Evolutionary conservation across 768 basidiomycete genomes (phyloP).

Genomic region (Gyrodon lividus): DNA sequence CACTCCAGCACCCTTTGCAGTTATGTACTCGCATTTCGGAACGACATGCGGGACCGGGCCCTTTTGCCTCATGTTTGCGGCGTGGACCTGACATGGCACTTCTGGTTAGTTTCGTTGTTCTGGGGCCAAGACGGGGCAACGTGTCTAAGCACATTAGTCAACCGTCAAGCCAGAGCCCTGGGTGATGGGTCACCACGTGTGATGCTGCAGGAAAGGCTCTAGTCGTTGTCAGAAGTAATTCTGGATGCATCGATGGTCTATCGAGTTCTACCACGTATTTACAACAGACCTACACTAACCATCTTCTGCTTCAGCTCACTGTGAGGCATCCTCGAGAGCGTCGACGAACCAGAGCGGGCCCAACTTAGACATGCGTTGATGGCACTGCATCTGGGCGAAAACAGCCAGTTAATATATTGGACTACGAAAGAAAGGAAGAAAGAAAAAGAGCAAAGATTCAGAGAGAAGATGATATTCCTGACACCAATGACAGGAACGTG

Average conservation of each 20-base stretch:
- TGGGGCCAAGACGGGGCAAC: conserved; percentile 3
- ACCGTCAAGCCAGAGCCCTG: conserved; percentile 3
- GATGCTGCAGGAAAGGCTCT: not conserved
- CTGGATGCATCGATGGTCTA: not conserved
- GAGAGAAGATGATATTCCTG: conserved; percentile 35
- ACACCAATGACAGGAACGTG: conserved; percentile 9
- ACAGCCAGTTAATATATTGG: conserved; percentile 12
- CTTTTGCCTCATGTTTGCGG: conserved; percentile 30
- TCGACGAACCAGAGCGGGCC: not conserved
- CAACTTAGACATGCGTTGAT: not conserved
- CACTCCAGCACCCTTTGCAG: conserved; percentile 7
- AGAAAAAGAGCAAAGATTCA: conserved; percentile 15
- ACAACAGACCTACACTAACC: conserved; percentile 1
- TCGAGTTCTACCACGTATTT: not conserved
- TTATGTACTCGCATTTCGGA: conserved; percentile 25
- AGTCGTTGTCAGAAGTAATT: not conserved
- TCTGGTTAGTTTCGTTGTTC: conserved; percentile 10
- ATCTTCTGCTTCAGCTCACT: not conserved
- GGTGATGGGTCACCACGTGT: conserved; percentile 1
- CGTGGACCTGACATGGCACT: conserved; percentile 9
- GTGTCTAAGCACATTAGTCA: conserved; percentile 12
- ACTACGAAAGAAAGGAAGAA: not conserved
- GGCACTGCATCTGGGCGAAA: not conserved
- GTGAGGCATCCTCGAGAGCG: not conserved
- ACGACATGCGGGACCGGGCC: conserved; percentile 27